A percentile compares a stretch with the other conserved stretches of the same genome.
phyloP scores from a whole-genome alignment of 257 asterid genomes.

The Dorcoceras hygrometricum region DNA sequence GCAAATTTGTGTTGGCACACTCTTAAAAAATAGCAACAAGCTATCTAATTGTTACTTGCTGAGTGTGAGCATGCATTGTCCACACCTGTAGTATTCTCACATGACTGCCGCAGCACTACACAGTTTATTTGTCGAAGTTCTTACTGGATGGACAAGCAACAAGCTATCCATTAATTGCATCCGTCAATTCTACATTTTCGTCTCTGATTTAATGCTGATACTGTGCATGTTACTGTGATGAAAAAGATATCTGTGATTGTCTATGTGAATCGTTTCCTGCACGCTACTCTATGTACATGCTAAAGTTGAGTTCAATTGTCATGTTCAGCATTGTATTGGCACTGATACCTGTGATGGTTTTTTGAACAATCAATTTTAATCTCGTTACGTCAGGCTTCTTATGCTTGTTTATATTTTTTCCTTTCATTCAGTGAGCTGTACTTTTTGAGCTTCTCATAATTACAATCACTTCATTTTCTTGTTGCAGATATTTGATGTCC shows the following conservation, averaged over 20 bases:
- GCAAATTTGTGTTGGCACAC: too few species aligned
- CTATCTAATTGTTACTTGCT: too few species aligned
- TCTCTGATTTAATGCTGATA: constrained; percentile 16
- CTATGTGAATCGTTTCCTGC: constrained; percentile 1
- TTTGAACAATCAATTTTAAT: constrained; percentile 3
- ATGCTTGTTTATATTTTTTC: constrained; percentile 17
- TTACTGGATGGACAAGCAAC: constrained; percentile 6
- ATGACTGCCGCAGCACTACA: background rate
- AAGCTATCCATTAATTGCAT: background rate
- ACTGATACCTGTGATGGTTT: constrained; percentile 5
- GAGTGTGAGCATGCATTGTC: constrained; percentile 1
- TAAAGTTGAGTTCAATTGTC: constrained; percentile 17
- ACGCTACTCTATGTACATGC: constrained; percentile 4
- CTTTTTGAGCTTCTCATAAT: constrained; percentile 7
- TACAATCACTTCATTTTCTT: constrained; percentile 17
- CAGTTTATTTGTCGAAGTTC: constrained; percentile 13
- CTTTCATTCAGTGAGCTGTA: constrained; percentile 8
- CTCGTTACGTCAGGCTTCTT: constrained; percentile 10
- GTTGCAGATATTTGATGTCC: constrained; percentile 91
- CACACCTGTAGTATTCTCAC: constrained; percentile 1
- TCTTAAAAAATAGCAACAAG: too few species aligned
- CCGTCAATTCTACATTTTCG: constrained; percentile 12
- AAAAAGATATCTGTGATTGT: constrained; percentile 15
- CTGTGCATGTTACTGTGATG: background rate
- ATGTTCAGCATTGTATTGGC: constrained; percentile 11